These are phyloP conservation scores for Talaromyces trachyspermus DNA, from an alignment of 495 filamentous ascomycete species.

Conservation along the genomic window DNA sequence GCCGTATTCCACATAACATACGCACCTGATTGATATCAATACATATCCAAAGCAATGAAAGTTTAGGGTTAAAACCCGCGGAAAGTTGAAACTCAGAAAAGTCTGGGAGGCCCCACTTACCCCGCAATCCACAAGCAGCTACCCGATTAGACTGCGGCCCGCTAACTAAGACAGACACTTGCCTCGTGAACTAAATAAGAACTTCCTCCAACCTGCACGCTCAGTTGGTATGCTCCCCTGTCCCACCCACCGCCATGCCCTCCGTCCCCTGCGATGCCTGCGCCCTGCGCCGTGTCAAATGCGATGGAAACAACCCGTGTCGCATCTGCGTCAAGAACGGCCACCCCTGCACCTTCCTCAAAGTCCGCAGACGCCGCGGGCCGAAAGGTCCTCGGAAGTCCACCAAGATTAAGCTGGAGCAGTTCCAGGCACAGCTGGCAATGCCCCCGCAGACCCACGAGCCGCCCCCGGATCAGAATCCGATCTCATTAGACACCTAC, in stretches of 20 bases:
- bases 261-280: conserved; percentile 13
- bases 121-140: too few species aligned
- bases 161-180: too few species aligned
- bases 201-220: too few species aligned
- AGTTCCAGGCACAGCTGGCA: conserved; percentile 6
- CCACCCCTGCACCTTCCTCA: conserved; percentile 14
- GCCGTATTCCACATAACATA: too few species aligned
- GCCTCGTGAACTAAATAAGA: too few species aligned
- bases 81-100: too few species aligned
- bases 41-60: too few species aligned
- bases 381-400: conserved; percentile 13
- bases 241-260: background rate
- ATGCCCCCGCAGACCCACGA: background rate
- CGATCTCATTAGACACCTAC: conserved; percentile 10
- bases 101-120: too few species aligned
- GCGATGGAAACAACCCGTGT: conserved; percentile 15
- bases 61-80: too few species aligned
- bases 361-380: conserved; percentile 13
- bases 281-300: conserved; percentile 14
- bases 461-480: background rate
- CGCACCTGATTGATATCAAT: too few species aligned
- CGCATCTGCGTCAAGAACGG: conserved; percentile 8
- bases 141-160: too few species aligned
- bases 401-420: conserved; percentile 11
- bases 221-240: too few species aligned